These are phyloP conservation scores for Alternaria triticimaculans DNA, from an alignment of 2,329 filamentous ascomycete genomes.

Conservation along the genomic window DNA sequence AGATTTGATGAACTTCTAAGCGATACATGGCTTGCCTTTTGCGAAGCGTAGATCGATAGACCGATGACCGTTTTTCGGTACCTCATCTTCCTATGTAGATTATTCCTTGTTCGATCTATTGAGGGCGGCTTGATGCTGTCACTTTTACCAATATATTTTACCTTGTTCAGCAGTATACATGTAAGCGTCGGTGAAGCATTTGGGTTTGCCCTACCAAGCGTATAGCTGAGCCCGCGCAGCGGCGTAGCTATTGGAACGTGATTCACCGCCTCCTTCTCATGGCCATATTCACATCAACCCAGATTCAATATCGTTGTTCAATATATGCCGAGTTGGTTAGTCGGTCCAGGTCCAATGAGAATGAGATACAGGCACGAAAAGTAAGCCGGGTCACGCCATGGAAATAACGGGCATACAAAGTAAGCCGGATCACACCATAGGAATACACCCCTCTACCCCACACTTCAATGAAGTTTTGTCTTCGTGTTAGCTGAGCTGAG, in stretches of 20 bases:
- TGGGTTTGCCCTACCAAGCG: no score
- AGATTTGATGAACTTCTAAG: conserved; percentile 35
- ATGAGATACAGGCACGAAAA: neutral
- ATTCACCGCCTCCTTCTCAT: neutral
- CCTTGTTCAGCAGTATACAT: neutral
- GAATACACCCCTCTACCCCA: accelerated
- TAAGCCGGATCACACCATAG: neutral
- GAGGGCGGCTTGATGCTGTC: neutral
- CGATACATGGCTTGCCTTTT: neutral
- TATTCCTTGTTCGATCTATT: neutral
- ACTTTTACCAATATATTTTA: neutral
- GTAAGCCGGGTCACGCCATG: neutral
- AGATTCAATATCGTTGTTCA: neutral
- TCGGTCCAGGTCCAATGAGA: neutral
- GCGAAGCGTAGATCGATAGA: neutral
- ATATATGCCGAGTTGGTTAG: neutral
- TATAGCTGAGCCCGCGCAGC: neutral
- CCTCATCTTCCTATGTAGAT: neutral
- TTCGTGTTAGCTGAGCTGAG: neutral
- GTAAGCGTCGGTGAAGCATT: neutral
- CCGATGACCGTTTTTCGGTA: neutral
- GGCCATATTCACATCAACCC: neutral
- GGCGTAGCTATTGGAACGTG: neutral
- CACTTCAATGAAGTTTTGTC: neutral
- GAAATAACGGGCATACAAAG: neutral